Evolutionary conservation across 2,329 filamentous ascomycete genomes (phyloP), one percentile per base, ranked within the genome.

Genomic region (Diaporthe velutina): DNA sequence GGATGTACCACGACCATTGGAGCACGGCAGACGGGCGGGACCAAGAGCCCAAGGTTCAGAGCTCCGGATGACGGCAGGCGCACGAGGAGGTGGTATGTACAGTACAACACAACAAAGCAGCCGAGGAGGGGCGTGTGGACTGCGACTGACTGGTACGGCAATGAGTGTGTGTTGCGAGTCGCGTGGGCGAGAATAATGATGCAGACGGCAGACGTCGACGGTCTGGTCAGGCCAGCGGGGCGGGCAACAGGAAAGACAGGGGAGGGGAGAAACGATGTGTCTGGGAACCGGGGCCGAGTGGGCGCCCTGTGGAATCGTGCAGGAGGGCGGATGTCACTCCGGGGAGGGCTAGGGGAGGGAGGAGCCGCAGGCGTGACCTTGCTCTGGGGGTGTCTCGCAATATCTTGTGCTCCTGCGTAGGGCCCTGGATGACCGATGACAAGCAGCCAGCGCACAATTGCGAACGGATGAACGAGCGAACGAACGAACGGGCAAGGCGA

Each of bases 361-460:
- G 42, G n/a, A 58, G 73, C 54, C 52, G 52, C 52, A 73, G 73
- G 73, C 73, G 73, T 75, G 73, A 75, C 73, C 73, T 75, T 73
- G 68, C 25, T 57, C 33, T 48, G 22, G 1, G 42, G 22, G 40
- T 52, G 55, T 40, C 19, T 50, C 40, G 33, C 33, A 72, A n/a
- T 64, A 72, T 64, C 50, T 72, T 54, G 45, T 33, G 45, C 35
- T 55, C n/a, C 45, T 72, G 45, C 25, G 58, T 64, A 38, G 7
- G 33, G 70, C 57, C n/a, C 38, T 61, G 48, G 70, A 60, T 71
- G 68, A 42, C 57, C 54, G 68, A 71, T 72, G 70, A 54, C 70
- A 71, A 61, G 55, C 55, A 71, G n/a, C 55, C 70, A 72, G 45
- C 70, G 28, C 45, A 71, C 38, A 67, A 38, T 67, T 35, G 61